Base-by-base conservation (phyloP, 75 land plant genomes). In the Pseudotsuga menziesii region DNA sequence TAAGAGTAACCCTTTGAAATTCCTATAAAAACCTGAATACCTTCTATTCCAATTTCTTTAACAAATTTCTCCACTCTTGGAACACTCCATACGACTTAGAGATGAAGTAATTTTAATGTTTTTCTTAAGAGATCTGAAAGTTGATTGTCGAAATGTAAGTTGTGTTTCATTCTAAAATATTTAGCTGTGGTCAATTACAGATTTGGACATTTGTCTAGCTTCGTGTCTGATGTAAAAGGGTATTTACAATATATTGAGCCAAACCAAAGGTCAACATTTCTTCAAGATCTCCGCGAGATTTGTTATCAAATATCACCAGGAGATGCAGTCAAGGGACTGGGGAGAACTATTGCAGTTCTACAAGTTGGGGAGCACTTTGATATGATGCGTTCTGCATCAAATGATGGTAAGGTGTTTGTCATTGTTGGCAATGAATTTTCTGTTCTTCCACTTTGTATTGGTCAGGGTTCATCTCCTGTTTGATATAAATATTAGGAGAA, bases 191-290 rank as follows among this genome's bases (percentile, higher is more conserved):
- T 48, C 52, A 48, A 48, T 48, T 62, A 14, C 92, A 97, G 99
- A 79, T 97, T 95, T 83, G 91, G 98, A 72, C 93, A 91, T 77
- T 75, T 97, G 88, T 81, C 89, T 54, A 89, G 92, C 77, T 97
- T 92, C 58, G 62, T 88, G 56, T 87, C 93, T 76, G 99, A 97
- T 85, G 85, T 94, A 56, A 82, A 88, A 78, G 48, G 56, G 54
- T 91, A 77, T 78, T 61, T 95, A 62, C 76, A 78, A 15, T 77
- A 81, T 56, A 59, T 88, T 41, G 59, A 76, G 26, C 32, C 19
- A 20, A 63, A 78, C 4, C 80, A 85, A 29, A 89, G 77, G 80
- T 61, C 2, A 3, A 75, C 81, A 19, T 58, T 91, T 15, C 44
- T 85, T 61, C 72, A 73, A 35, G 82, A 74, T 63, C 57, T 88